Percentiles rank a stretch among this genome's conserved stretches.
phyloP scores from a whole-genome alignment of 73 alveolate genomes.

The Urostyla sp. region DNA sequence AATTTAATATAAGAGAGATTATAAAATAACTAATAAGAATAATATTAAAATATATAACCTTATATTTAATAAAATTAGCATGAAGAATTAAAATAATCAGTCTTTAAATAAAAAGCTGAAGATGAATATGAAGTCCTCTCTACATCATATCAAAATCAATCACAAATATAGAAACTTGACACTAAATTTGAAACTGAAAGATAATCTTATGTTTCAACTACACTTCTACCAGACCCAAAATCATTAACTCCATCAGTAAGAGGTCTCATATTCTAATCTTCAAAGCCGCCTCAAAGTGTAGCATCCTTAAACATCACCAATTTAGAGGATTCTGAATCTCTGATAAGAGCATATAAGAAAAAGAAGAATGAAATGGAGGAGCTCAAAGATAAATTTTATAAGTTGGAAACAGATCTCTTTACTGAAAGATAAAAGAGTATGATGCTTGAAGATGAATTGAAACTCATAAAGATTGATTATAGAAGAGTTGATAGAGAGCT shows the following conservation, averaged over 20 bases:
- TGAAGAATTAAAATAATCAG: no score
- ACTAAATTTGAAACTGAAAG: not conserved
- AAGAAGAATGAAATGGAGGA: constrained; percentile 54
- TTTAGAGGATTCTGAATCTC: constrained; percentile 47
- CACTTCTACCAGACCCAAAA: not conserved
- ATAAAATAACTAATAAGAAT: no score
- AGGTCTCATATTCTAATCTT: constrained; percentile 27
- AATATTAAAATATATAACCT: no score
- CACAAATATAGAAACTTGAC: not conserved
- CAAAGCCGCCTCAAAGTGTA: constrained; percentile 58
- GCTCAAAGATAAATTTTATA: constrained; percentile 24
- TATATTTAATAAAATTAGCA: no score
- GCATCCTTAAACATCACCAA: constrained; percentile 54
- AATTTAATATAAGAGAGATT: no score
- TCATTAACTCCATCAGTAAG: constrained; percentile 28
- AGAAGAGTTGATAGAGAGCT: constrained; percentile 20
- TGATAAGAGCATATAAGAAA: constrained; percentile 57
- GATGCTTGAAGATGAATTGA: constrained; percentile 35
- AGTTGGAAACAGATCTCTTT: constrained; percentile 33
- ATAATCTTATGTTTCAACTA: no score
- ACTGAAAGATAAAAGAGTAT: constrained; percentile 31
- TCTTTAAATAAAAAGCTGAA: no score
- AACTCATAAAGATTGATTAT: not conserved
- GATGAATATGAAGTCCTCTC: no score
- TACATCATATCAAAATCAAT: no score